Base-by-base conservation (phyloP, 169 alveolate species). In the Plasmodium malariae region DNA sequence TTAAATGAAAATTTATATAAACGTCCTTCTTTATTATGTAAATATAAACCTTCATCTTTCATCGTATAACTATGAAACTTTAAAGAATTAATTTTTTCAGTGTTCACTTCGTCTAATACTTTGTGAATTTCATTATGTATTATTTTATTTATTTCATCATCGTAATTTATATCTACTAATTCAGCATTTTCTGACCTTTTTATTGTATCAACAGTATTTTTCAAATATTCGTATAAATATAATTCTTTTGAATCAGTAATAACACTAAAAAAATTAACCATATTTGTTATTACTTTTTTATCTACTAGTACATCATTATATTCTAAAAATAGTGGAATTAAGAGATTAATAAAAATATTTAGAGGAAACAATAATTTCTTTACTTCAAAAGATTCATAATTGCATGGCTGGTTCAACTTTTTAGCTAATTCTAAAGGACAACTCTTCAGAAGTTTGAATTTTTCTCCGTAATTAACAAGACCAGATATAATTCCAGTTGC, bases 291-390 rank as follows among this genome's bases (percentile, higher is more conserved):
- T 24, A 86, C 40, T 24, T 70, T 40, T 26, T 86, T 59, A 37
- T 32, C 60, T 62, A 86, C 14, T 74, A 86, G n/a, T 40, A 71
- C 51, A 70, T 68, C 87, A 5, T 68, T 40, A 62, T 69, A 43
- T 24, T 57, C 24, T 59, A 71, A 55, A 72, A 55, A 86, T 62
- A 86, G 51, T 17, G 92, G 92, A 69, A 86, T 69, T 86, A 86
- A 37, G 19, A 86, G 21, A 71, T 70, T 70, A 19, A 86, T 71
- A 70, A 86, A 69, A 37, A 86, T 86, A 24, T 86, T 86, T 26
- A 86, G 36, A 19, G 87, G 87, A 26, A 86, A 71, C 11, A 86
- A 24, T 49, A 51, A 37, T 70, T 70, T 68, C 43, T 86, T 86
- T 14, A 86, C 55, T 40, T 70, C 87, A 86, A 28, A 86, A 17